Evolutionary conservation across 148 eudicot genomes (phyloP).

Genomic region (Polygonum maritimum): DNA sequence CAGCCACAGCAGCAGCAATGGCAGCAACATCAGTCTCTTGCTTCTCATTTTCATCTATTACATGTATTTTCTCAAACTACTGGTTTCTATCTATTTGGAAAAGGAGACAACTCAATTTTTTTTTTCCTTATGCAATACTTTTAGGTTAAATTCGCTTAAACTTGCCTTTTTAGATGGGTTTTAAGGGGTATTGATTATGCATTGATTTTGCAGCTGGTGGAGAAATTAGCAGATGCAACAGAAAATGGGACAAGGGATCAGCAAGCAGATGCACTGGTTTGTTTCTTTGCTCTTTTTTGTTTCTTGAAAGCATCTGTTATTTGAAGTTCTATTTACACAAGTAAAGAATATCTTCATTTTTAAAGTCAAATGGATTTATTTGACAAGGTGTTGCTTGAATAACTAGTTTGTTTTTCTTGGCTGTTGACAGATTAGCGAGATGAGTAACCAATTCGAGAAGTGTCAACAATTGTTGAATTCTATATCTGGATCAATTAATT

Average conservation of each 20-base stretch:
- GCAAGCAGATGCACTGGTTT: conserved; percentile 70
- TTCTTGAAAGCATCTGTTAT: background rate
- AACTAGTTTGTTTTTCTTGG: conserved; percentile 5
- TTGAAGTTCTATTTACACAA: background rate
- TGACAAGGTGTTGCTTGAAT: background rate
- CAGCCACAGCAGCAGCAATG: conserved; percentile 14
- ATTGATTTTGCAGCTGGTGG: conserved; percentile 61
- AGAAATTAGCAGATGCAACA: conserved; percentile 73
- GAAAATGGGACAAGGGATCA: conserved; percentile 85
- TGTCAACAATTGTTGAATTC: conserved; percentile 85
- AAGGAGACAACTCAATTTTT: background rate
- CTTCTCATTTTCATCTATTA: conserved; percentile 75
- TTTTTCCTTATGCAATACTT: background rate
- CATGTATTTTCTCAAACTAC: conserved; percentile 31
- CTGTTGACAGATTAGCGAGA: conserved; percentile 51
- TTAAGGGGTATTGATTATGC: background rate
- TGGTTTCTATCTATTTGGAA: background rate
- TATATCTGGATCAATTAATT: conserved; percentile 51
- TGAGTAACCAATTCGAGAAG: conserved; percentile 73
- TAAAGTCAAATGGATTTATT: background rate
- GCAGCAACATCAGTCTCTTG: conserved; percentile 57
- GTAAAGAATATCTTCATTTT: background rate
- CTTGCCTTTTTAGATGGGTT: background rate
- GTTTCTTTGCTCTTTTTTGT: conserved; percentile 4
- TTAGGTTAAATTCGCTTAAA: background rate